Base-by-base conservation (phyloP, 768 basidiomycete species). In the Serendipita indica region DNA sequence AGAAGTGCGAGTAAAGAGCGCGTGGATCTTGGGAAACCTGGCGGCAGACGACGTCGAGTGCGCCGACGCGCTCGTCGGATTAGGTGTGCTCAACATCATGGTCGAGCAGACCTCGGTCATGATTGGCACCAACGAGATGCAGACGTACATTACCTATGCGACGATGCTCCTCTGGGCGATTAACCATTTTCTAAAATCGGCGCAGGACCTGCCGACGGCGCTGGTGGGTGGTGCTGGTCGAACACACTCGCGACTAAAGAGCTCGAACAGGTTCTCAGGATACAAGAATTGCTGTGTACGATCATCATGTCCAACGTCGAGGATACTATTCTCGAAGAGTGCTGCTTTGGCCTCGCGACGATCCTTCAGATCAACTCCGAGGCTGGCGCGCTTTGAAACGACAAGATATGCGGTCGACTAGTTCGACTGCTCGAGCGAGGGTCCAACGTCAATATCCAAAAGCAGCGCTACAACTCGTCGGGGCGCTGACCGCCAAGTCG, bases 1-100 rank as follows among this genome's bases (percentile, higher is more conserved):
- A 10, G 22, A 27, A 22, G 30, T n/a, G 20, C 20, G 49, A 28
- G n/a, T 27, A 20, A 25, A 32, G 22, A 54, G 30, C 22, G 49
- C 49, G n/a, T n/a, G 49, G 49, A 54, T 54, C n/a, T n/a, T 54
- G n/a, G n/a, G 49, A 1, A 54, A 54, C 30, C 49, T 54, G n/a
- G 49, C 49, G 10, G 49, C 49, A 4, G 49, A 54, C 22, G 49
- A 54, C 10, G 30, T 30, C 49, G 49, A 54, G n/a, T 54, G 49
- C 30, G 49, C 49, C 7, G 30, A 4, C 20, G 12, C 20, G n/a
- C 30, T 54, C 22, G 16, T 33, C 20, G 20, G 20, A 18, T 3
- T 22, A 54, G 49, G 49, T 10, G 49, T 54, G 22, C 30, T 54
- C 20, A n/a, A 32, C 10, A 54, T 54, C 22, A 25, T 54, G 49